Base-by-base conservation (phyloP, 2,329 filamentous ascomycete genomes). In the Hypoxylon sp. region DNA sequence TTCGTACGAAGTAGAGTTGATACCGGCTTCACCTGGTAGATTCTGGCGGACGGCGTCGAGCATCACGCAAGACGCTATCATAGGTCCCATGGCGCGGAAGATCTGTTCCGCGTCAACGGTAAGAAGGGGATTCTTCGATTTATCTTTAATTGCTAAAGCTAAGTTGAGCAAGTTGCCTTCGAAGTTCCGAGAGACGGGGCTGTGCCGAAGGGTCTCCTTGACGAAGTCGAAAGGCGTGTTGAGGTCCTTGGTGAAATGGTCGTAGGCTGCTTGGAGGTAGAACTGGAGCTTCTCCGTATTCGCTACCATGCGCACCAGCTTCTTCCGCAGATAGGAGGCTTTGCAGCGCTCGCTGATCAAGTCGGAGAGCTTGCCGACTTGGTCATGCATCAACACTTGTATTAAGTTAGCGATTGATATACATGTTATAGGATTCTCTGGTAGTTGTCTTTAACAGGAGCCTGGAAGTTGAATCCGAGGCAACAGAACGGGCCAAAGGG, bases 331-430 rank as follows among this genome's bases (percentile, higher is more conserved):
- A 47, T 75, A 74, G 0, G 81, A 77, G 21, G 71, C 66, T 27
- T 74, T 70, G 64, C 76, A 79, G 24, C 74, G 75, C 9, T 67
- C 67, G 26, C 72, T 72, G 47, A 83, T 79, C 21, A 77, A 70
- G 9, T 64, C 60, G 48, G 80, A 76, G 1, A 84, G 72, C 58
- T 79, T 78, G 17, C 71, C 69, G 13, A 80, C 73, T 70, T 84
- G 81, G 18, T 76, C 72, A 45, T 80, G 70, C 60, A 84, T 80
- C n/a, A 81, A 72, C 65, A 76, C 78, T 78, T 1, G 29, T 18
- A 15, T 18, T 5, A 18, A 43, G 23, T 65, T 35, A 65, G 53
- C n/a, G 41, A 20, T 41, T 2, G 17, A 10, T n/a, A 5, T 24
- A 24, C 11, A 62, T 43, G n/a, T n/a, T n/a, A n/a, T n/a, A n/a